Conservation (phyloP, 2,329 filamentous ascomycete genomes). For the Colletotrichum paranaense region DNA sequence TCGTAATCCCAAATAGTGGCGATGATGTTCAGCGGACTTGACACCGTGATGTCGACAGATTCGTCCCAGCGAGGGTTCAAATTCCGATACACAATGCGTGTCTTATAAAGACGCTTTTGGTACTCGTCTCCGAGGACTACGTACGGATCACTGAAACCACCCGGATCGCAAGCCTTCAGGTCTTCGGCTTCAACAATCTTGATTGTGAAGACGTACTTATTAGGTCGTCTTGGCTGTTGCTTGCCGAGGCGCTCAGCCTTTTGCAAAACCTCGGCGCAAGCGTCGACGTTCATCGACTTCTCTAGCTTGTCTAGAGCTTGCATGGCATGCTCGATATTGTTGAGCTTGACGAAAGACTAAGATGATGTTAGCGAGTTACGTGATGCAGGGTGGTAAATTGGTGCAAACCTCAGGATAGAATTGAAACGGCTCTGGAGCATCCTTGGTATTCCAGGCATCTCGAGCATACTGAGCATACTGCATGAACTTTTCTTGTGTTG, state of each 20-base stretch:
- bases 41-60: conserved; percentile 94
- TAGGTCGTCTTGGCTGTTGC: conserved; percentile 72
- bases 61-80: conserved; percentile 98
- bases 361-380: not conserved
- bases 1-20: conserved; percentile 99
- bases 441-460: conserved; percentile 91
- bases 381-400: not conserved
- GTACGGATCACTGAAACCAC: conserved; percentile 94
- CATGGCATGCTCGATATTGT: conserved; percentile 96
- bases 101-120: conserved; percentile 95
- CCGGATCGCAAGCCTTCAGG: conserved; percentile 96
- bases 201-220: conserved; percentile 97
- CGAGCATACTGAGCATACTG: conserved; percentile 92
- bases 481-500: conserved; percentile 91
- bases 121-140: conserved; percentile 98
- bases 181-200: conserved; percentile 99
- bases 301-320: conserved; percentile 92
- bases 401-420: conserved; percentile 86
- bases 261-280: conserved; percentile 84
- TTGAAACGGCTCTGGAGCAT: conserved; percentile 95
- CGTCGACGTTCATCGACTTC: conserved; percentile 89
- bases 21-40: conserved; percentile 91
- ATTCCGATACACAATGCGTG: conserved; percentile 88
- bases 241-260: conserved; percentile 78
- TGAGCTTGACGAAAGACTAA: conserved; percentile 95